These are phyloP conservation scores for Emmonsiellopsis sp. DNA, from an alignment of 2,329 filamentous ascomycete species.

Conservation along the genomic window DNA sequence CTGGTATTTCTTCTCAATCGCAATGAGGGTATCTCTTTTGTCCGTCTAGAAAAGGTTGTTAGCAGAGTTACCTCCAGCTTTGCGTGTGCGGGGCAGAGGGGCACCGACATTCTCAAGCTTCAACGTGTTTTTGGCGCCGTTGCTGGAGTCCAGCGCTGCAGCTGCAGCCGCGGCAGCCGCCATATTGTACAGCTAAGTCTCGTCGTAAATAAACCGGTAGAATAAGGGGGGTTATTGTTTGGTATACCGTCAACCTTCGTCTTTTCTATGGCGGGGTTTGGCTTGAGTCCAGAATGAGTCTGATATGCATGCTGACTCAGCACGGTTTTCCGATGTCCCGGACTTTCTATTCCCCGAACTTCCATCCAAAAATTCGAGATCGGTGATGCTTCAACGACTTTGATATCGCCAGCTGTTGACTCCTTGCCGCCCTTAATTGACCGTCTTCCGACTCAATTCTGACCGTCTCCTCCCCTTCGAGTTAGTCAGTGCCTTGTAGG, in stretches of 20 bases:
- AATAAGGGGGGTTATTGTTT: not conserved
- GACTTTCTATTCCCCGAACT: slow-evolving; percentile 1
- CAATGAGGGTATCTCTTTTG: slow-evolving; percentile 73
- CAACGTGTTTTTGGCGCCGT: slow-evolving; percentile 50
- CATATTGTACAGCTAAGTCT: slow-evolving; percentile 19
- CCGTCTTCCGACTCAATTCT: not conserved
- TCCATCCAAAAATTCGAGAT: not conserved
- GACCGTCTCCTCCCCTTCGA: not conserved
- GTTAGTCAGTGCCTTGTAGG: slow-evolving; percentile 6
- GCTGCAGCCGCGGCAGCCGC: slow-evolving; percentile 41
- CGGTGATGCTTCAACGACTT: not conserved
- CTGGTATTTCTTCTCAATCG: slow-evolving; percentile 87
- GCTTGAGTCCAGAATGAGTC: too few species aligned
- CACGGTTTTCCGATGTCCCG: not conserved
- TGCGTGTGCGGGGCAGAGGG: slow-evolving; percentile 3
- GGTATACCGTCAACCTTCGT: not conserved
- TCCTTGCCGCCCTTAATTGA: not conserved
- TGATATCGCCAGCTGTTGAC: not conserved
- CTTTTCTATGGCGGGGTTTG: not conserved
- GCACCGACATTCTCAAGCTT: slow-evolving; percentile 52
- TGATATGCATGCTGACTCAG: not conserved
- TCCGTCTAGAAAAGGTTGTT: slow-evolving; percentile 52
- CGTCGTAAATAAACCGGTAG: not conserved
- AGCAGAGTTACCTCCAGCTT: slow-evolving; percentile 14
- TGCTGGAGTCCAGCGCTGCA: slow-evolving; percentile 45